Base-by-base conservation (phyloP, 2,329 filamentous ascomycete genomes). In the Pyrenochaeta sp. region DNA sequence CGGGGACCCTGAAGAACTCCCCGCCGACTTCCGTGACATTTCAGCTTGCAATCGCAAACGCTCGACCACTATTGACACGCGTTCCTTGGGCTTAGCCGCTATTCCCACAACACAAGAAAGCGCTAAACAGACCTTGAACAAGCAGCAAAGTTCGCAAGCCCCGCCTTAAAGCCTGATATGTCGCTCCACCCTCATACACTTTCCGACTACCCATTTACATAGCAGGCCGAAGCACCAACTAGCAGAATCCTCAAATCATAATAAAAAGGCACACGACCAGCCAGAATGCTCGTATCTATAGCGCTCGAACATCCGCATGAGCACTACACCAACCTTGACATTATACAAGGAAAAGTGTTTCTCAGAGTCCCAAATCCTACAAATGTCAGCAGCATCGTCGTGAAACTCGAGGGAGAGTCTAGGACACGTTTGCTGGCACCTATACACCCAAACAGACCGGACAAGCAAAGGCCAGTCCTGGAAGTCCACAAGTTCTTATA, bases 391-490 rank as follows among this genome's bases (percentile, higher is more conserved):
- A 78, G 76, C 39, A 88, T 95, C 62, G 83, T 92, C 37, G 91
- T 94, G 71, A 95, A 95, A 81, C 86, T 95, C 32, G 91, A 95
- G 73, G 91, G 91, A 66, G 91, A 95, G 78, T 88, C 88, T 47
- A 85, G 84, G 61, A 93, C 91, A 5, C 84, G 89, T 43, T 78
- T 92, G 75, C 81, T 77, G 74, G 85, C 61, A 79, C 86, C 67
- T 65, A 72, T 66, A 59, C 80, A 71, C 74, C 81, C 76, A 47
- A 66, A 72, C 52, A 67, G 74, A 43, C 72, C 72, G 32, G 80
- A 75, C 75, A 81, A 72, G 73, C 80, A 77, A 74, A 78, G 72
- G 71, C 80, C 72, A 60, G 80, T 78, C 64, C 73, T 84, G 34
- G 84, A 85, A 60, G 79, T 83, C 30, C 82, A 85, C 71, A 85